These are phyloP conservation scores for Lentinula lateritia DNA, from an alignment of 768 basidiomycete genomes.

Conservation along the genomic window DNA sequence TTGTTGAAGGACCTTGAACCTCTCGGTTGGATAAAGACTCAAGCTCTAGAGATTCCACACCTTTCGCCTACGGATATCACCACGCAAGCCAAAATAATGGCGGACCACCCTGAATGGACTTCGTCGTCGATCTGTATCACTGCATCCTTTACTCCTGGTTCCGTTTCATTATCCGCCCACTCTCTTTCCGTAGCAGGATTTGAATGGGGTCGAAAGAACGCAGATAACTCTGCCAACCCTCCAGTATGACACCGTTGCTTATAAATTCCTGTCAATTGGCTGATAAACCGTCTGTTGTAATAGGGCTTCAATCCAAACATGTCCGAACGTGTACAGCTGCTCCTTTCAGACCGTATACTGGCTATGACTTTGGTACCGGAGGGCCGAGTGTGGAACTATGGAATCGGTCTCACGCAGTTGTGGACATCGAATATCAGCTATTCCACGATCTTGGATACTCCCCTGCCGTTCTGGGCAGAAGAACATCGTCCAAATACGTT, in stretches of 20 bases:
- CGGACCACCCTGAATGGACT: slow-evolving; percentile 92
- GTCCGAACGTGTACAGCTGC: slow-evolving; percentile 91
- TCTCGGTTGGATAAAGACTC: slow-evolving; percentile 95
- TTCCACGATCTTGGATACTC: slow-evolving; percentile 86
- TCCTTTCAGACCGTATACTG: slow-evolving; percentile 91
- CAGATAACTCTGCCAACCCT: slow-evolving; percentile 79
- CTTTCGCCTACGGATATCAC: slow-evolving; percentile 91
- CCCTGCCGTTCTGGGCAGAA: slow-evolving; percentile 92
- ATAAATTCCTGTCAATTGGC: not conserved
- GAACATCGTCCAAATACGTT: slow-evolving; percentile 93
- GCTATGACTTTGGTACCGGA: slow-evolving; percentile 95
- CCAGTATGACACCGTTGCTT: slow-evolving; percentile 32
- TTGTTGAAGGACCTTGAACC: slow-evolving; percentile 93
- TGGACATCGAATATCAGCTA: slow-evolving; percentile 83
- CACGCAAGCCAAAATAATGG: slow-evolving; percentile 95
- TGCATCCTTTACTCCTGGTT: slow-evolving; percentile 95
- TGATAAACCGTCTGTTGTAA: slow-evolving; percentile 10
- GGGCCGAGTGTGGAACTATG: slow-evolving; percentile 96
- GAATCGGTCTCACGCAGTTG: slow-evolving; percentile 86
- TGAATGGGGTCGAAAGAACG: slow-evolving; percentile 96
- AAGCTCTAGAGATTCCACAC: slow-evolving; percentile 87
- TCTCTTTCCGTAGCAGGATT: slow-evolving; percentile 88
- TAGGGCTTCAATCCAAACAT: slow-evolving; percentile 97
- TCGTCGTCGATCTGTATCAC: slow-evolving; percentile 92
- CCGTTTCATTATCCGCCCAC: slow-evolving; percentile 92